phyloP scores from a whole-genome alignment of 306 rosid species.

The Cicer arietinum region DNA sequence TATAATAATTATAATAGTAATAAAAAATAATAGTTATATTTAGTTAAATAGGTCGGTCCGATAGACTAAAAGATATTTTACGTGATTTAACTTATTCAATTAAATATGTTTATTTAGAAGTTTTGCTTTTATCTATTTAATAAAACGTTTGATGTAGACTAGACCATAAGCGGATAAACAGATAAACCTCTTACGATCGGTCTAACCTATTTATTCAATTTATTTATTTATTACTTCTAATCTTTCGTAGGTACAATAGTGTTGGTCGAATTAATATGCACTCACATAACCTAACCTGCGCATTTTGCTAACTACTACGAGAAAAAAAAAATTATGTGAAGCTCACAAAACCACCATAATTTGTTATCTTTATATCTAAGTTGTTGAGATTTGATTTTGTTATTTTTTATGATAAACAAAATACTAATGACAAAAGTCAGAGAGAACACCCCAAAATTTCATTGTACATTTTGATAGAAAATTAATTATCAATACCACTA shows the following conservation, averaged over 20 bases:
- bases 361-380: slow-evolving; percentile 2
- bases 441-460: not conserved
- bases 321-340: slow-evolving; percentile 14
- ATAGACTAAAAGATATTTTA: too few relatives aligned
- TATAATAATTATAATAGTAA: too few relatives aligned
- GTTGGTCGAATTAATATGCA: slow-evolving; percentile 44
- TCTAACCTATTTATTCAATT: too few relatives aligned
- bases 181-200: rapidly evolving
- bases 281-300: slow-evolving; percentile 45
- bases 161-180: too few relatives aligned
- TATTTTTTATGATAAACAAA: slow-evolving; percentile 1
- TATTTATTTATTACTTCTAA: too few relatives aligned
- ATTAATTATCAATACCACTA: slow-evolving; percentile 21
- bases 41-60: too few relatives aligned
- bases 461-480: slow-evolving; percentile 8
- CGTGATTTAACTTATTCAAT: too few relatives aligned
- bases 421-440: slow-evolving; percentile 14
- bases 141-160: rapidly evolving
- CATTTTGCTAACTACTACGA: slow-evolving; percentile 43
- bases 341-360: slow-evolving; percentile 33
- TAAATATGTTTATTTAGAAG: too few relatives aligned
- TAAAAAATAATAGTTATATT: too few relatives aligned
- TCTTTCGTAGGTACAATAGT: not conserved
- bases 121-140: too few relatives aligned
- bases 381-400: slow-evolving; percentile 38